Percentiles rank a stretch among this genome's conserved stretches.
Evolutionary conservation across 306 rosid genomes (phyloP).

Genomic region (Sindora glabra): DNA sequence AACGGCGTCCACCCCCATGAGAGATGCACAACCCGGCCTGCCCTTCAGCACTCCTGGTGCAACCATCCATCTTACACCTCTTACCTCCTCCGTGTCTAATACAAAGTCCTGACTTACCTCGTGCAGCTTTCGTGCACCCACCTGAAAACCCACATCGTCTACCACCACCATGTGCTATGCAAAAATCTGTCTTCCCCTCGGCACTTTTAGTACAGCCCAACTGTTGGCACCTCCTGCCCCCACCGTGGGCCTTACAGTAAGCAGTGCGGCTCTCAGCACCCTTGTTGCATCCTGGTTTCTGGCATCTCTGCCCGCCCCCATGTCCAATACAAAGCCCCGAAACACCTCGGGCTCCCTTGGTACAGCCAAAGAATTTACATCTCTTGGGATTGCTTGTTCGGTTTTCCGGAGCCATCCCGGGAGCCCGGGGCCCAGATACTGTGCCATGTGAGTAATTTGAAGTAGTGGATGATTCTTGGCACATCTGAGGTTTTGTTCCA

Average conservation of each 20-base stretch:
- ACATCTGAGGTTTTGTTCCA: slow-evolving; percentile 26
- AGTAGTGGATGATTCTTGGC: slow-evolving; percentile 38
- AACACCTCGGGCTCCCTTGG: slow-evolving; percentile 91
- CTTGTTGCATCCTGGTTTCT: slow-evolving; percentile 91
- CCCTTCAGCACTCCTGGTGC: slow-evolving; percentile 96
- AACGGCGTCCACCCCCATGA: slow-evolving; percentile 98
- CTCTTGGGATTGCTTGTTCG: slow-evolving; percentile 52
- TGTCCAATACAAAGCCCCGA: slow-evolving; percentile 98
- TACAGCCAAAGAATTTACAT: slow-evolving; percentile 66
- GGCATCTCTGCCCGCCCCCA: slow-evolving; percentile 99
- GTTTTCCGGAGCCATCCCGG: slow-evolving; percentile 38
- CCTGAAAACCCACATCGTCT: slow-evolving; percentile 62
- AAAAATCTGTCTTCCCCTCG: slow-evolving; percentile 92
- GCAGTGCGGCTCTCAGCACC: slow-evolving; percentile 98
- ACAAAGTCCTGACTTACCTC: slow-evolving; percentile 97
- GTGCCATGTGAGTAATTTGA: slow-evolving; percentile 45
- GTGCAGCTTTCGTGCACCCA: slow-evolving; percentile 88
- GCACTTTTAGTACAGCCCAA: slow-evolving; percentile 98
- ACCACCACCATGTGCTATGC: slow-evolving; percentile 98
- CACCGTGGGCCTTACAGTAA: slow-evolving; percentile 97
- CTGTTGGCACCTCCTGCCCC: slow-evolving; percentile 85
- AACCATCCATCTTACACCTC: slow-evolving; percentile 71
- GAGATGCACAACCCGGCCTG: slow-evolving; percentile 94
- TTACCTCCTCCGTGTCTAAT: slow-evolving; percentile 98
- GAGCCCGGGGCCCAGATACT: slow-evolving; percentile 38